These are phyloP conservation scores for Sonneratia caseolaris DNA, from an alignment of 345 rosid species.

Conservation along the genomic window DNA sequence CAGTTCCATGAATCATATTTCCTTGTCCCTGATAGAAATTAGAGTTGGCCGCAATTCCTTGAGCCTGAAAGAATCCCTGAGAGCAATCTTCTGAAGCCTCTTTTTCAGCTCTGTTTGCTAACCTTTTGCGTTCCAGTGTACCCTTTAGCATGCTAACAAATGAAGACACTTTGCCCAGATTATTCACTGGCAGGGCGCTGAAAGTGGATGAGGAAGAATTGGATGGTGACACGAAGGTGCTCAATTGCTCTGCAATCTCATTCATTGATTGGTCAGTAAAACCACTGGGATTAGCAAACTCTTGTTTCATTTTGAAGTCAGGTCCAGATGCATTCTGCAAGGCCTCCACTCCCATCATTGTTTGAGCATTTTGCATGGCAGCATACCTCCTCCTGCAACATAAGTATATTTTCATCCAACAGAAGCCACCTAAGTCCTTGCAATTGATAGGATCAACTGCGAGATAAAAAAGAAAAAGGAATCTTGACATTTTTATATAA, in stretches of 20 bases:
- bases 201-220: conserved; percentile 48
- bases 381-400: conserved; percentile 53
- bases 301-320: conserved; percentile 29
- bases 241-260: conserved; percentile 31
- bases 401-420: neutral
- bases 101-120: neutral
- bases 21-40: conserved; percentile 22
- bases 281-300: conserved; percentile 24
- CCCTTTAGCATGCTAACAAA: conserved; percentile 69
- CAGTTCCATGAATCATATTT: conserved; percentile 19
- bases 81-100: conserved; percentile 23
- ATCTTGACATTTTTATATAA: neutral
- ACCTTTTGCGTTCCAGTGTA: conserved; percentile 43
- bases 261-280: conserved; percentile 19
- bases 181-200: conserved; percentile 25
- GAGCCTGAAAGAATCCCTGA: conserved; percentile 22
- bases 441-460: neutral
- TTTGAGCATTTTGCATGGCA: conserved; percentile 49
- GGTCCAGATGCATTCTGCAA: conserved; percentile 19
- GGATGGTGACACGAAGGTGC: conserved; percentile 38
- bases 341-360: conserved; percentile 27
- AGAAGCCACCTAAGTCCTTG: neutral
- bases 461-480: neutral
- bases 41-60: conserved; percentile 18
- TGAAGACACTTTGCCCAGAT: conserved; percentile 41